These are phyloP conservation scores for Tylopilus sp. DNA, from an alignment of 1,284 basidiomycete species.

Conservation along the genomic window DNA sequence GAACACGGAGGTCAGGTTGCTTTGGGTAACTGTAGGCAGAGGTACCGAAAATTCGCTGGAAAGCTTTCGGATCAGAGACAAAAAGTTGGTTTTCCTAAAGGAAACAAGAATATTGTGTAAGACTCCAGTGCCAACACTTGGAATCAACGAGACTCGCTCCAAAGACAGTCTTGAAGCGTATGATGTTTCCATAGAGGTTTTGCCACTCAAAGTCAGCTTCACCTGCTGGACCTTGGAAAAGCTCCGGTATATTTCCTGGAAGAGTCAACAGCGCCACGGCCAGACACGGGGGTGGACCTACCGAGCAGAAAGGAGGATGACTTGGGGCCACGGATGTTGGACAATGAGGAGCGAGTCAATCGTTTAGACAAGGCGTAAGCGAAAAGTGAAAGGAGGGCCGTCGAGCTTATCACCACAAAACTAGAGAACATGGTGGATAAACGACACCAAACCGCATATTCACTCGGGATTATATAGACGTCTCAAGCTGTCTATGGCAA, in stretches of 20 bases:
- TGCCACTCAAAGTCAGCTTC: slow-evolving; percentile 45
- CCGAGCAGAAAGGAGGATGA: slow-evolving; percentile 46
- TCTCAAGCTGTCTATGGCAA: slow-evolving; percentile 9
- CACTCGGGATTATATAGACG: slow-evolving; percentile 20
- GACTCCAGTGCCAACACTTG: neutral
- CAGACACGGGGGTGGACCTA: slow-evolving; percentile 5
- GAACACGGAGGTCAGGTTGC: slow-evolving; percentile 43
- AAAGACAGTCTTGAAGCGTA: slow-evolving; percentile 41
- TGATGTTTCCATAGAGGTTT: slow-evolving; percentile 38
- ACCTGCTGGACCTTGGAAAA: slow-evolving; percentile 36
- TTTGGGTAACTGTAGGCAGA: slow-evolving; percentile 55
- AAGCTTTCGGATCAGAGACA: slow-evolving; percentile 52
- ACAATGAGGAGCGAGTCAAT: slow-evolving; percentile 31
- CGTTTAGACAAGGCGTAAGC: slow-evolving; percentile 27
- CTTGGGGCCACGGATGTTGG: slow-evolving; percentile 44
- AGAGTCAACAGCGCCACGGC: neutral
- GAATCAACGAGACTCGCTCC: slow-evolving; percentile 27
- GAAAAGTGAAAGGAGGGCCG: slow-evolving; percentile 19
- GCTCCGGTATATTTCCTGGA: slow-evolving; percentile 37
- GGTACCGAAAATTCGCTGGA: slow-evolving; percentile 53
- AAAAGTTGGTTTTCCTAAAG: slow-evolving; percentile 40
- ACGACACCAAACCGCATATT: neutral
- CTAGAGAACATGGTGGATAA: slow-evolving; percentile 20
- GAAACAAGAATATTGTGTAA: neutral
- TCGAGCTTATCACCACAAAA: slow-evolving; percentile 10